phyloP scores from a whole-genome alignment of 2,329 filamentous ascomycete genomes.

The Fusarium zealandicum region DNA sequence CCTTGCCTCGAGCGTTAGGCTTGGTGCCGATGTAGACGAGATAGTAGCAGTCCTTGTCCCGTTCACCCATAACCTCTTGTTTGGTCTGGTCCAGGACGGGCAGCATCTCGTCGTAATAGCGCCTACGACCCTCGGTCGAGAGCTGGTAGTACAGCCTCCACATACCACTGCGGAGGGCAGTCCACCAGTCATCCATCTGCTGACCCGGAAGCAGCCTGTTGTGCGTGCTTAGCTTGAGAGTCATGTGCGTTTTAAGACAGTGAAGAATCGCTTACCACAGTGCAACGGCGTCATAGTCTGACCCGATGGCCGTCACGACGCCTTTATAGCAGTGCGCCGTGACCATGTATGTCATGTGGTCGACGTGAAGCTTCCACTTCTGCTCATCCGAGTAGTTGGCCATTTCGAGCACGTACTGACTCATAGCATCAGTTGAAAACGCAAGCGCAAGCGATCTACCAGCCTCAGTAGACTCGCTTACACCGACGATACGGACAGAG shows the following conservation, averaged over 20 bases:
- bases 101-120: constrained; percentile 80
- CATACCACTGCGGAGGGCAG: constrained; percentile 75
- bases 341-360: constrained; percentile 79
- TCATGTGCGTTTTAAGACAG: not conserved
- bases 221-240: constrained; percentile 5
- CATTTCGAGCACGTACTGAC: constrained; percentile 76
- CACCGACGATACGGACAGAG: constrained; percentile 67
- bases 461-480: constrained; percentile 74
- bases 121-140: constrained; percentile 71
- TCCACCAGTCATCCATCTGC: constrained; percentile 76
- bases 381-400: constrained; percentile 67
- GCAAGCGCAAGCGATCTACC: constrained; percentile 77
- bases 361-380: constrained; percentile 78
- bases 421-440: constrained; percentile 77
- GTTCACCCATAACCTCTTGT: constrained; percentile 69
- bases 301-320: constrained; percentile 75
- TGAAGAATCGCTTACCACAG: constrained; percentile 68
- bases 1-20: constrained; percentile 72
- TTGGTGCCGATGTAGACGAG: constrained; percentile 84
- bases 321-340: constrained; percentile 79
- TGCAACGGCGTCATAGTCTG: constrained; percentile 78
- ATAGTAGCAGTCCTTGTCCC: constrained; percentile 76
- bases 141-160: constrained; percentile 81
- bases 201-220: constrained; percentile 76
- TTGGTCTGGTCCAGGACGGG: constrained; percentile 79